These are phyloP conservation scores for Pseudozyma hubeiensis DNA, from an alignment of 1,284 basidiomycete genomes.

Conservation along the genomic window DNA sequence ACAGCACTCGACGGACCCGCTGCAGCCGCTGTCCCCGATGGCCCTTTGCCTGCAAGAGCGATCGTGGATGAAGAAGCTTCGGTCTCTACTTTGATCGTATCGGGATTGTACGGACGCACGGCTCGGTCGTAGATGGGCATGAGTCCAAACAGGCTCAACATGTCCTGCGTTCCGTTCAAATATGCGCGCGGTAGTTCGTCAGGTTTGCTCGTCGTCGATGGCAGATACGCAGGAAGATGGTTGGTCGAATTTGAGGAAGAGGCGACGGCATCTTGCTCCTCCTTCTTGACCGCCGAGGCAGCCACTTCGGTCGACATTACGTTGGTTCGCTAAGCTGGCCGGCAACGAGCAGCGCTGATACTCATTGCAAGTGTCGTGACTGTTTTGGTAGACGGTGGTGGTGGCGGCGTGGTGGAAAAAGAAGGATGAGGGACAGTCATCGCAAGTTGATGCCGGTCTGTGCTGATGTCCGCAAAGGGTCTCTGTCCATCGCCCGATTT, in stretches of 20 bases:
- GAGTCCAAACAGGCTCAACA: constrained; percentile 52
- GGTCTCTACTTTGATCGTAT: constrained; percentile 23
- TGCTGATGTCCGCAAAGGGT: not conserved
- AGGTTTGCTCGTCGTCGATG: constrained; percentile 35
- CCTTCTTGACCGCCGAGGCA: constrained; percentile 11
- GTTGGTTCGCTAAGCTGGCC: not conserved
- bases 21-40: not conserved
- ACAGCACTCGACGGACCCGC: not conserved
- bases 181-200: constrained; percentile 30
- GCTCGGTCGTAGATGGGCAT: constrained; percentile 59
- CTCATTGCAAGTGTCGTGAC: not conserved
- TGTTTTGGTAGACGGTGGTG: not conserved
- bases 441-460: constrained; percentile 3
- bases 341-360: no score
- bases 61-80: constrained; percentile 6
- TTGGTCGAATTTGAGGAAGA: constrained; percentile 12
- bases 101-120: constrained; percentile 55
- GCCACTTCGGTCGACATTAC: constrained; percentile 22
- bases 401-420: not conserved
- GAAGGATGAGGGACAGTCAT: not conserved
- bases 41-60: not conserved
- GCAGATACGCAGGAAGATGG: constrained; percentile 31
- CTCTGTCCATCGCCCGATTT: constrained; percentile 4
- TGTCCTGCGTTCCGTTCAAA: constrained; percentile 60
- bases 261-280: constrained; percentile 17